phyloP scores from a whole-genome alignment of 169 alveolate genomes.

The Eimeria acervulina region DNA sequence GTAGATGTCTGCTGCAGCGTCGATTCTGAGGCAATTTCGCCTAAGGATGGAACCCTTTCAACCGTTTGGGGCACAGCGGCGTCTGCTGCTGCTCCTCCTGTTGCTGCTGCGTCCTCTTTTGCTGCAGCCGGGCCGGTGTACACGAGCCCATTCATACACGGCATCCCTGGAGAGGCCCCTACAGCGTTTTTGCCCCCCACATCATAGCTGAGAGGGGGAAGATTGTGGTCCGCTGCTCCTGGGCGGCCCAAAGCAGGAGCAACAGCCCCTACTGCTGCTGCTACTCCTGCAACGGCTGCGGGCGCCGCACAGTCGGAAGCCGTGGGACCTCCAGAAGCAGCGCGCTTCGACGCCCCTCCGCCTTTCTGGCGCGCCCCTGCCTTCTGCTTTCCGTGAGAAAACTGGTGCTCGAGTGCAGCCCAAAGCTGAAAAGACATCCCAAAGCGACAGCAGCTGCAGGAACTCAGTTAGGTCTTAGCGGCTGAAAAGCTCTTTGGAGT shows the following conservation, averaged over 20 bases:
- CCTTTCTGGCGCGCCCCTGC: slow-evolving; percentile 39
- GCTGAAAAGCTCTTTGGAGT: not conserved
- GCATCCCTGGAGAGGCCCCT: slow-evolving; percentile 47
- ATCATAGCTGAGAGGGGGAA: slow-evolving; percentile 17
- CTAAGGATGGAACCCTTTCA: not conserved
- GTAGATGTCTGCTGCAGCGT: not conserved
- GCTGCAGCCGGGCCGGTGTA: not conserved
- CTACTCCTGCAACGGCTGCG: slow-evolving; percentile 9
- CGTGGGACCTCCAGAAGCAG: slow-evolving; percentile 28
- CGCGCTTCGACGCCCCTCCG: slow-evolving; percentile 40
- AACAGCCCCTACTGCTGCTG: slow-evolving; percentile 13
- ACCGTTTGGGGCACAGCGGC: not conserved
- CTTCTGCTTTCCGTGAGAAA: slow-evolving; percentile 67
- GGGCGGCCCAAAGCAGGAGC: not conserved
- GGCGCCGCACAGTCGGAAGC: slow-evolving; percentile 15
- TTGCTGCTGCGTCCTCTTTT: slow-evolving; percentile 9
- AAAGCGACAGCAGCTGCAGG: slow-evolving; percentile 13
- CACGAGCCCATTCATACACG: slow-evolving; percentile 1
- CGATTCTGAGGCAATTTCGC: slow-evolving; percentile 2
- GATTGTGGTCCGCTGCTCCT: slow-evolving; percentile 32
- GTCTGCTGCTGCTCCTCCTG: slow-evolving; percentile 17
- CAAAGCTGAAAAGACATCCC: slow-evolving; percentile 28
- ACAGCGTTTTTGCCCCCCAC: not conserved
- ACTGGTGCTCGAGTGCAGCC: slow-evolving; percentile 72
- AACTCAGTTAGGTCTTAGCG: not conserved